Percentiles rank a stretch among this genome's conserved stretches.
phyloP scores from a whole-genome alignment of 2,329 filamentous ascomycete species.

The Berkeleyomyces basicola region DNA sequence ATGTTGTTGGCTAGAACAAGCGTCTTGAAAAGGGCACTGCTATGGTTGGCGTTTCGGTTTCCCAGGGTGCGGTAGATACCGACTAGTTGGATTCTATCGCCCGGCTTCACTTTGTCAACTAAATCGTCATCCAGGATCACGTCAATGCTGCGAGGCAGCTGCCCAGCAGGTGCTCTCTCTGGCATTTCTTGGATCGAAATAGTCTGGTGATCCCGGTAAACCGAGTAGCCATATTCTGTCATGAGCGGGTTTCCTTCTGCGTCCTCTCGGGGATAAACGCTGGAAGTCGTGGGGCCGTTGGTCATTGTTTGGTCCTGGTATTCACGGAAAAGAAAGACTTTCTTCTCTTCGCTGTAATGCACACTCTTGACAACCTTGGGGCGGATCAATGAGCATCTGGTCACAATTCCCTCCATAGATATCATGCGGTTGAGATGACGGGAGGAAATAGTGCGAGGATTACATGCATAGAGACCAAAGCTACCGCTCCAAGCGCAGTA shows the following conservation, averaged over 20 bases:
- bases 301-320: conserved; percentile 98
- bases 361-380: conserved; percentile 98
- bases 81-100: conserved; percentile 91
- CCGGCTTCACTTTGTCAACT: conserved; percentile 86
- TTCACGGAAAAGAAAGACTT: conserved; percentile 74
- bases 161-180: conserved; percentile 83
- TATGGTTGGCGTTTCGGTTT: conserved; percentile 80
- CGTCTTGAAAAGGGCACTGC: conserved; percentile 88
- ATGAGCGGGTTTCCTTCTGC: conserved; percentile 81
- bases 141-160: conserved; percentile 87
- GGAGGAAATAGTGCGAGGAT: conserved; percentile 80
- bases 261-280: conserved; percentile 87
- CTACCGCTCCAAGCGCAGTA: conserved; percentile 96
- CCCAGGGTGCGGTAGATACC: conserved; percentile 88
- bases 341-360: conserved; percentile 78
- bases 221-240: conserved; percentile 92
- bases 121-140: conserved; percentile 94
- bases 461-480: conserved; percentile 89
- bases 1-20: conserved; percentile 88
- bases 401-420: conserved; percentile 92
- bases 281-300: conserved; percentile 71
- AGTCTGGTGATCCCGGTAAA: conserved; percentile 90
- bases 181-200: conserved; percentile 99
- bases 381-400: conserved; percentile 82
- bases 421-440: conserved; percentile 91